A percentile compares a stretch with the other conserved stretches of the same genome.
Conservation (phyloP, 306 rosid species). For the Cotoneaster glaucophyllus region DNA sequence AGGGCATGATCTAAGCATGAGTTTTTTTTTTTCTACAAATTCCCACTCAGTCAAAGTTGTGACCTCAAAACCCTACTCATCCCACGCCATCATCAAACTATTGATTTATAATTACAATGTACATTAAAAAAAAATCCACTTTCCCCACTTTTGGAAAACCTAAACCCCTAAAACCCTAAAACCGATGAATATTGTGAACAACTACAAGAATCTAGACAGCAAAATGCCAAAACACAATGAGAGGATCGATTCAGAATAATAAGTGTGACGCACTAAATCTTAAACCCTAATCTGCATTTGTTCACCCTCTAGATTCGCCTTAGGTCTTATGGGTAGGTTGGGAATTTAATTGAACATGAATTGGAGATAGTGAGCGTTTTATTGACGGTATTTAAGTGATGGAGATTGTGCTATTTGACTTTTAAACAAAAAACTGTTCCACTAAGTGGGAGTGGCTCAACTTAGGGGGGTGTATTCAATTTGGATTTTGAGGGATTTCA, state of each 20-base stretch:
- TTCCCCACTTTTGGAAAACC: not conserved
- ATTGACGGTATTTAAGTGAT: too few relatives aligned
- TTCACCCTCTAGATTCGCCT: too few relatives aligned
- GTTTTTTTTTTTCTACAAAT: not conserved
- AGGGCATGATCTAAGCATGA: not conserved
- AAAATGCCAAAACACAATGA: not conserved
- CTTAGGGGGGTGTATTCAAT: too few relatives aligned
- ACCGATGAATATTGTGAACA: not conserved
- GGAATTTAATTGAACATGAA: too few relatives aligned
- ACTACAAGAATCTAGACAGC: not conserved
- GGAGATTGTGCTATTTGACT: too few relatives aligned
- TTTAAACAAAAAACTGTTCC: too few relatives aligned
- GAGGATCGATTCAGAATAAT: not conserved
- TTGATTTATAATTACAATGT: not conserved
- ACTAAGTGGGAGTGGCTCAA: too few relatives aligned
- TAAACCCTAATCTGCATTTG: not conserved
- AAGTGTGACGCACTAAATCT: not conserved
- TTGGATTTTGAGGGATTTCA: too few relatives aligned
- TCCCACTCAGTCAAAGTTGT: not conserved
- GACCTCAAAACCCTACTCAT: not conserved
- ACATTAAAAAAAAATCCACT: not conserved
- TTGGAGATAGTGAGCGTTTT: too few relatives aligned
- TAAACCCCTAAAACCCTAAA: not conserved
- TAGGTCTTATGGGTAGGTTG: too few relatives aligned
- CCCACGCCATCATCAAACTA: not conserved